Conservation (phyloP, 306 rosid genomes). For the Rosa persica region DNA sequence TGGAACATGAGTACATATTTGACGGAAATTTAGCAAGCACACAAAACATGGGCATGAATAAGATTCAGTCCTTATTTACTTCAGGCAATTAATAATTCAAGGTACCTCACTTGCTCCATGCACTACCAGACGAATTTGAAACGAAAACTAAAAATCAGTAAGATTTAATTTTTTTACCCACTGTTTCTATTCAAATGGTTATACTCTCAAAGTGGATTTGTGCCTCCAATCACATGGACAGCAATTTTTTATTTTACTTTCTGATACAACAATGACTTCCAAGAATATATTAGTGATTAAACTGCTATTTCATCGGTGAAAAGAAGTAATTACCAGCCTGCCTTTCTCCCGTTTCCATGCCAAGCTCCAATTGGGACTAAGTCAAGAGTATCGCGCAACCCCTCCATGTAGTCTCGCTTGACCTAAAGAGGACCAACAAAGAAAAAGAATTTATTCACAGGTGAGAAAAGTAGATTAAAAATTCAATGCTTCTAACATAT, state of each 20-base stretch:
- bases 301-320: background rate
- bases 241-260: background rate
- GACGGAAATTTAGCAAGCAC: background rate
- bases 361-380: conserved; percentile 94
- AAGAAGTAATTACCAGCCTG: conserved; percentile 67
- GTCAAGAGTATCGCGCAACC: conserved; percentile 79
- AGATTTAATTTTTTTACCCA: background rate
- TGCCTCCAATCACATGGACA: background rate
- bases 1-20: conserved; percentile 37
- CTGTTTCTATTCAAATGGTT: background rate
- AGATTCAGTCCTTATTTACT: background rate
- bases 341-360: conserved; percentile 98
- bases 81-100: background rate
- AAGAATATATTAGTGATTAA: background rate
- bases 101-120: background rate
- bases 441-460: background rate
- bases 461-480: background rate
- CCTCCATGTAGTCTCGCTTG: conserved; percentile 91
- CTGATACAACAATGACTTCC: background rate
- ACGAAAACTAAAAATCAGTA: background rate
- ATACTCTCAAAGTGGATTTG: background rate
- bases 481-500: background rate
- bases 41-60: background rate
- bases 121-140: background rate
- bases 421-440: conserved; percentile 48